Evolutionary conservation across 202 grass and related monocot genomes (phyloP).

Genomic region (Elaeis oleifera): DNA sequence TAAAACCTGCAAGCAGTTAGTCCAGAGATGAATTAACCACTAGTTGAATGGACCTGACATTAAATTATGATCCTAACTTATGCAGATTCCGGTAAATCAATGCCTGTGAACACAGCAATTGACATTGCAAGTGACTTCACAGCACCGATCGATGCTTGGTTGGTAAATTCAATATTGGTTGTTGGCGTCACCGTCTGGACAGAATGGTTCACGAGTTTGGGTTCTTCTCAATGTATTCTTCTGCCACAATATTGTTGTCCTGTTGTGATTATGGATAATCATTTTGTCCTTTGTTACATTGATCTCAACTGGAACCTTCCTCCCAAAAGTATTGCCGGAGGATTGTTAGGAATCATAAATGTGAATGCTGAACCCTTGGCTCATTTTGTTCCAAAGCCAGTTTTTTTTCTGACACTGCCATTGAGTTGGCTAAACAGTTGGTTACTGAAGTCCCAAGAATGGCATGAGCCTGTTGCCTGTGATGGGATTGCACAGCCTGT

Average conservation of each 20-base stretch:
- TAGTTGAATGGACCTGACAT: too few relatives aligned
- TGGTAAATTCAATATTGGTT: constrained; percentile 74
- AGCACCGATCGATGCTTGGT: constrained; percentile 30
- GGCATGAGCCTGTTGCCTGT: too few relatives aligned
- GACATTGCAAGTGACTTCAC: constrained; percentile 54
- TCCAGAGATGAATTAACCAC: too few relatives aligned
- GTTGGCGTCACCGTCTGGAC: constrained; percentile 50
- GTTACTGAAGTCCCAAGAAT: background rate
- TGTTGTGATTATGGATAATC: background rate
- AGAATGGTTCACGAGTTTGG: constrained; percentile 61
- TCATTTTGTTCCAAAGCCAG: background rate
- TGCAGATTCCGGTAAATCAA: constrained; percentile 48
- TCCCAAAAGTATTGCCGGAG: constrained; percentile 14
- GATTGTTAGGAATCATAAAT: constrained; percentile 28
- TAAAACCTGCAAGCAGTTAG: too few relatives aligned
- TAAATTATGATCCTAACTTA: background rate
- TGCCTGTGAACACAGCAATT: constrained; percentile 23
- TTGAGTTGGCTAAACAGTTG: background rate
- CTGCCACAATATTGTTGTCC: background rate
- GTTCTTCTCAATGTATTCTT: constrained; percentile 62
- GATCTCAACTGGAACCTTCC: constrained; percentile 40
- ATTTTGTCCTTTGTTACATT: background rate
- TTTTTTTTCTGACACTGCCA: background rate
- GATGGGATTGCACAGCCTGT: too few relatives aligned
- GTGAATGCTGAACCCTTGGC: constrained; percentile 29